Base-by-base conservation (phyloP, 2,329 filamentous ascomycete species). In the Cladophialophora yegresii region DNA sequence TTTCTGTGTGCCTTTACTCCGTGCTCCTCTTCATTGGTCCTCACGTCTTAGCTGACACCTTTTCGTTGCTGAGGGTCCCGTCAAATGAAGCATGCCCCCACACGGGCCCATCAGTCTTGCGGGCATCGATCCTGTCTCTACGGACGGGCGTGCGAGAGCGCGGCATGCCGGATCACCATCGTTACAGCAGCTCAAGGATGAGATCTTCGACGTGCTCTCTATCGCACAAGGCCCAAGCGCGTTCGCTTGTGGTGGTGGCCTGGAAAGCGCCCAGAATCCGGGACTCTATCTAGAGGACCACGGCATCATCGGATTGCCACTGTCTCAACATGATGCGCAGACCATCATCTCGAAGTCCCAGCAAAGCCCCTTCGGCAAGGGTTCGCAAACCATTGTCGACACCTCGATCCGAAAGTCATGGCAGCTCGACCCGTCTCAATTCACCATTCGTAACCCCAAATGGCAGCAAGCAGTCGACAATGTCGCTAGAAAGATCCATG, bases 321-420 rank as follows among this genome's bases (percentile, higher is more conserved):
- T 72, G 20, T 66, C 64, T 3, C 2, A 57, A 23, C 12, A 54
- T 1, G 71, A 70, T 60, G 68, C 69, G 2, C 30, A 64, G 16
- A 60, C 60, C 20, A 68, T 74, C 50, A 69, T 70, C 43, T 64
- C 63, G 28, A 61, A 69, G 22, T 55, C 62, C 40, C 66, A 33
- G 20, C 62, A 67, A 33, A 62, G 56, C 23, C 77, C 79, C 1
- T 79, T 72, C 56, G 77, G 77, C 4, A 79, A 76, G 61, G 78
- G 76, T 1, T 75, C 70, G 23, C 72, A 80, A 8, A 79, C 77
- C 3, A 58, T 79, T 3, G 75, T 80, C 12, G 78, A 82, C 61
- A 75, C 74, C 0, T 45, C 72, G 3, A 76, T 79, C 0, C 74
- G 77, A 2, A 81, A 81, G 10, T 80, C 76, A 0, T 81, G 77